phyloP scores from a whole-genome alignment of 2,329 filamentous ascomycete species.

The Aspergillus fumigatus region DNA sequence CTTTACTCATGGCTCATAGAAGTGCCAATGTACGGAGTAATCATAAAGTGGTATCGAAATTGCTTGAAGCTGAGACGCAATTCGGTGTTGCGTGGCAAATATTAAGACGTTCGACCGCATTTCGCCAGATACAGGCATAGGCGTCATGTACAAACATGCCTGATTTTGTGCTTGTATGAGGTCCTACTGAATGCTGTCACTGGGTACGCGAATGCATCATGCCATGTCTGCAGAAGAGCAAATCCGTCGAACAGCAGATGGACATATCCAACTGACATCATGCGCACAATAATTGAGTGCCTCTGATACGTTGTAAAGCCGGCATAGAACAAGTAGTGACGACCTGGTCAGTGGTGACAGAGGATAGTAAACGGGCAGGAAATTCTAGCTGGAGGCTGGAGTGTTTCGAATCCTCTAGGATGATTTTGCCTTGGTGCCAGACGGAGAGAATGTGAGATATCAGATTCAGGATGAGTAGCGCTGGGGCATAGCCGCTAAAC shows the following conservation, averaged over 20 bases:
- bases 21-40: not conserved
- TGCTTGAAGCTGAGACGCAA: not conserved
- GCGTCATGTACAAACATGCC: not conserved
- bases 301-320: not conserved
- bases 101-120: not conserved
- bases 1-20: not conserved
- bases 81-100: not conserved
- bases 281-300: not conserved
- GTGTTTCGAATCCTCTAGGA: not conserved
- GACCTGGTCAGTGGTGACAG: not conserved
- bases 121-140: not conserved
- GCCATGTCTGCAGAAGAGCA: not conserved
- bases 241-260: not conserved
- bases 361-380: not conserved
- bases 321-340: not conserved
- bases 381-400: not conserved
- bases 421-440: not conserved
- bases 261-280: not conserved
- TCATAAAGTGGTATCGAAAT: not conserved
- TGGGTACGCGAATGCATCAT: not conserved
- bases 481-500: constrained; percentile 13
- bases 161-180: not conserved
- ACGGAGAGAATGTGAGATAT: constrained; percentile 25
- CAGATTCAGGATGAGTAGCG: constrained; percentile 7
- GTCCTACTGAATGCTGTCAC: not conserved